A percentile compares a stretch with the other conserved stretches of the same genome.
phyloP scores from a whole-genome alignment of 805 yeast species.

The Teunomyces tritomae region DNA sequence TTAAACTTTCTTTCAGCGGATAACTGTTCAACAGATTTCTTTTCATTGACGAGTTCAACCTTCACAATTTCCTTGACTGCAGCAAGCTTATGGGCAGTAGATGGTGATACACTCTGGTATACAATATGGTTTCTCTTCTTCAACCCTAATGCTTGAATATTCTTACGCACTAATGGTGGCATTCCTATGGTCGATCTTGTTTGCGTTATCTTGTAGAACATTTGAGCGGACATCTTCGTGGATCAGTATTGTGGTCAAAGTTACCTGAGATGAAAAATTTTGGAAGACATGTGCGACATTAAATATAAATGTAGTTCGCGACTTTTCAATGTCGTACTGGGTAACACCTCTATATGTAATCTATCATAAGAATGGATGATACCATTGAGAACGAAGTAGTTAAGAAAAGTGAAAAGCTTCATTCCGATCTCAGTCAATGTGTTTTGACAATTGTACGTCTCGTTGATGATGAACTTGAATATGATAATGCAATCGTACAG shows the following conservation, averaged over 20 bases:
- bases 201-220: conserved; percentile 62
- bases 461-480: not conserved
- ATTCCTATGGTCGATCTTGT: conserved; percentile 82
- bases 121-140: conserved; percentile 68
- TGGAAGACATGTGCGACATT: not conserved
- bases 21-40: conserved; percentile 50
- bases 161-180: conserved; percentile 63
- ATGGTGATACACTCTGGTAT: conserved; percentile 71
- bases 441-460: not conserved
- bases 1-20: conserved; percentile 55
- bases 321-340: not conserved
- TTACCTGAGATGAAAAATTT: not conserved
- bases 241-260: not conserved
- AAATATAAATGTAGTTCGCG: not conserved
- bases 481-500: not conserved
- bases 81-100: conserved; percentile 81
- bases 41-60: conserved; percentile 67
- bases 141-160: conserved; percentile 72
- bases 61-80: conserved; percentile 81
- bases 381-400: conserved; percentile 6
- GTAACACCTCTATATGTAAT: not conserved
- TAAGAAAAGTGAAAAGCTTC: conserved; percentile 17
- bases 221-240: conserved; percentile 11
- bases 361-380: conserved; percentile 5
- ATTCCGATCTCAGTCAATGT: conserved; percentile 7